phyloP scores from a whole-genome alignment of 2,329 filamentous ascomycete genomes.

The Stachybotrys echinatus region DNA sequence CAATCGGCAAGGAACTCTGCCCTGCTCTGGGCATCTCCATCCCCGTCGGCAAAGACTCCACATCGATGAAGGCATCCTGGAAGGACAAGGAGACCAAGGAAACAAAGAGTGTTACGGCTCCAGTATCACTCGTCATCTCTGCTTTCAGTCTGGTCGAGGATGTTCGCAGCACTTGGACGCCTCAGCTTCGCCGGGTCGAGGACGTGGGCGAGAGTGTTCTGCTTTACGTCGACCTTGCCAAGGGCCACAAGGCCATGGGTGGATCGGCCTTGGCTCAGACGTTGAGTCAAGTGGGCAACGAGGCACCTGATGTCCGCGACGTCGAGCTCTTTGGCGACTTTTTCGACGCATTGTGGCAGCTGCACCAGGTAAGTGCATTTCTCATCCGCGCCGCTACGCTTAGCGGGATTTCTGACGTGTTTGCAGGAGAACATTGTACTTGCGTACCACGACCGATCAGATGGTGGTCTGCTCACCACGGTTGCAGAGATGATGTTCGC shows the following conservation, averaged over 20 bases:
- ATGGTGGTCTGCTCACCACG: slow-evolving; percentile 87
- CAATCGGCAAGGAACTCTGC: slow-evolving; percentile 89
- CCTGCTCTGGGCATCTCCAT: slow-evolving; percentile 87
- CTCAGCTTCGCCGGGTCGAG: slow-evolving; percentile 73
- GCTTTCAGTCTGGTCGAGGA: slow-evolving; percentile 83
- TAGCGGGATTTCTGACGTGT: background rate
- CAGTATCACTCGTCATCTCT: slow-evolving; percentile 85
- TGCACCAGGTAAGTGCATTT: slow-evolving; percentile 34
- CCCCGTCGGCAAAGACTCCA: slow-evolving; percentile 95
- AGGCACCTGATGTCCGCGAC: slow-evolving; percentile 81
- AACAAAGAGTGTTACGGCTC: slow-evolving; percentile 82
- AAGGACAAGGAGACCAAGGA: slow-evolving; percentile 62
- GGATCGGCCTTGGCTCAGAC: slow-evolving; percentile 89
- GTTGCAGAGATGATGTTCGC: slow-evolving; percentile 98
- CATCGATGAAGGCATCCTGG: slow-evolving; percentile 99
- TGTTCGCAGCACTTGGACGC: slow-evolving; percentile 87
- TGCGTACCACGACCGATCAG: slow-evolving; percentile 91
- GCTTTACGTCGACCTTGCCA: slow-evolving; percentile 85
- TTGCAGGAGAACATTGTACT: slow-evolving; percentile 58
- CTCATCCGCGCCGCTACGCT: background rate
- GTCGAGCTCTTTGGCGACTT: slow-evolving; percentile 78
- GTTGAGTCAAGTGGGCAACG: slow-evolving; percentile 78
- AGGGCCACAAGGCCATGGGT: slow-evolving; percentile 75
- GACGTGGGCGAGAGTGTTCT: slow-evolving; percentile 86
- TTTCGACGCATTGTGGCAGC: slow-evolving; percentile 74